Conservation (phyloP, 2,329 filamentous ascomycete species). For the Xylariaceae sp. region DNA sequence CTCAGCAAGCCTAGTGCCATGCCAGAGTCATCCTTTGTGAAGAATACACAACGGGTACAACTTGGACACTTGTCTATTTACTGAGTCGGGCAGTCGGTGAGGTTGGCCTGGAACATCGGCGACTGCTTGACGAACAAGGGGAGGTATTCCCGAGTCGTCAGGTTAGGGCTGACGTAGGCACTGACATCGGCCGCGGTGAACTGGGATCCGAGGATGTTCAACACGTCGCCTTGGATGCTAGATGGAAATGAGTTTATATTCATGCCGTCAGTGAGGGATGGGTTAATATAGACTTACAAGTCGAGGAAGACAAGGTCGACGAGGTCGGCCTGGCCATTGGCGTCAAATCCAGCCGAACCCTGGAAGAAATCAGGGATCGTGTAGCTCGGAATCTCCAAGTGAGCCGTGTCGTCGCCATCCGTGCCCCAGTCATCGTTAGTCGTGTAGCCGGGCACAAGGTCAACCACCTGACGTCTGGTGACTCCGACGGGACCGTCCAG, state of each 20-base stretch:
- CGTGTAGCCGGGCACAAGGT: constrained; percentile 45
- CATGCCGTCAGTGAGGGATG: not conserved
- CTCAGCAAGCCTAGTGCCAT: no score
- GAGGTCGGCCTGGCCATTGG: constrained; percentile 38
- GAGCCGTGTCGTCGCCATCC: constrained; percentile 52
- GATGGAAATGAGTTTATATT: not conserved
- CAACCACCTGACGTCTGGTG: constrained; percentile 44
- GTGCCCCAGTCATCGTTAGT: constrained; percentile 53
- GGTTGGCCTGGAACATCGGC: constrained; percentile 33
- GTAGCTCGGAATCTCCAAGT: constrained; percentile 44
- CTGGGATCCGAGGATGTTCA: constrained; percentile 34
- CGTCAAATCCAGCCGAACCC: constrained; percentile 44
- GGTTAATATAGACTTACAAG: constrained; percentile 37
- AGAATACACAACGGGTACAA: no score
- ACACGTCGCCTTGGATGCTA: constrained; percentile 37
- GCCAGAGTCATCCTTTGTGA: no score
- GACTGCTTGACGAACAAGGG: constrained; percentile 36
- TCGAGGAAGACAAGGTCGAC: constrained; percentile 52
- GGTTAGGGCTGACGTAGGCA: constrained; percentile 38
- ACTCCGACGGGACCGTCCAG: constrained; percentile 30
- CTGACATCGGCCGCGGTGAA: constrained; percentile 35
- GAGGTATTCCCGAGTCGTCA: constrained; percentile 38
- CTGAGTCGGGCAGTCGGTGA: constrained; percentile 33
- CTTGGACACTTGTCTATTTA: not conserved
- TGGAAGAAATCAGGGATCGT: constrained; percentile 46